Conservation (phyloP, 345 rosid genomes). For the Citrus sp. region DNA sequence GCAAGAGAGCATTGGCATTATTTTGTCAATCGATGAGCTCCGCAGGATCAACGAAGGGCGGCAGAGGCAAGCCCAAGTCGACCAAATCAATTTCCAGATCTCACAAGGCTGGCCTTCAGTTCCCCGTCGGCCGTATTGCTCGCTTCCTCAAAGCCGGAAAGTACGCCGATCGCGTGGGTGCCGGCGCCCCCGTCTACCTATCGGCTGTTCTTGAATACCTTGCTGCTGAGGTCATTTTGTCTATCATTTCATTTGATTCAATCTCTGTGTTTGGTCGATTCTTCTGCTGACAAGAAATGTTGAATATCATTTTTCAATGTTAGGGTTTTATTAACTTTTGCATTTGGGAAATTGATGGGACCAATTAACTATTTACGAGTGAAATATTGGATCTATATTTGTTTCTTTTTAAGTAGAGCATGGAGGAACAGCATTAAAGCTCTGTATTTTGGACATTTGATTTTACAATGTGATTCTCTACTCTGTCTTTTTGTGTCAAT, state of each 20-base stretch:
- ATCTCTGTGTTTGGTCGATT: not conserved
- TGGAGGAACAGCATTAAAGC: too few species aligned
- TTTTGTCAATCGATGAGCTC: conserved; percentile 24
- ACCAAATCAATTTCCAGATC: conserved; percentile 66
- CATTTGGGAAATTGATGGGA: not conserved
- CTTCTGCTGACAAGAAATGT: not conserved
- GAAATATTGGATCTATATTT: not conserved
- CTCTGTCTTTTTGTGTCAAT: too few species aligned
- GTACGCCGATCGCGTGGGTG: conserved; percentile 74
- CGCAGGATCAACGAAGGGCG: conserved; percentile 34
- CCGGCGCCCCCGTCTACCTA: conserved; percentile 72
- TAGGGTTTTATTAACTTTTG: not conserved
- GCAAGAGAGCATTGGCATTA: not conserved
- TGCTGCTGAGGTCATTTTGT: conserved; percentile 60
- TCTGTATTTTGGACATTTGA: too few species aligned
- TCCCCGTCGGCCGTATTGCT: conserved; percentile 76
- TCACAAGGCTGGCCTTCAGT: conserved; percentile 66
- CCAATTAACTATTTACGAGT: too few species aligned
- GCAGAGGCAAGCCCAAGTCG: conserved; percentile 49
- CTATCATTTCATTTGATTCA: not conserved
- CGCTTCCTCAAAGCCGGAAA: conserved; percentile 64
- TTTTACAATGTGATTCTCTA: too few species aligned
- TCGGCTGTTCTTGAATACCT: conserved; percentile 81
- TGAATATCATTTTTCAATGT: too few species aligned
- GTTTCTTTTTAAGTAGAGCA: too few species aligned